These are phyloP conservation scores for Curvularia eragrostidis DNA, from an alignment of 2,329 filamentous ascomycete genomes.

Conservation along the genomic window DNA sequence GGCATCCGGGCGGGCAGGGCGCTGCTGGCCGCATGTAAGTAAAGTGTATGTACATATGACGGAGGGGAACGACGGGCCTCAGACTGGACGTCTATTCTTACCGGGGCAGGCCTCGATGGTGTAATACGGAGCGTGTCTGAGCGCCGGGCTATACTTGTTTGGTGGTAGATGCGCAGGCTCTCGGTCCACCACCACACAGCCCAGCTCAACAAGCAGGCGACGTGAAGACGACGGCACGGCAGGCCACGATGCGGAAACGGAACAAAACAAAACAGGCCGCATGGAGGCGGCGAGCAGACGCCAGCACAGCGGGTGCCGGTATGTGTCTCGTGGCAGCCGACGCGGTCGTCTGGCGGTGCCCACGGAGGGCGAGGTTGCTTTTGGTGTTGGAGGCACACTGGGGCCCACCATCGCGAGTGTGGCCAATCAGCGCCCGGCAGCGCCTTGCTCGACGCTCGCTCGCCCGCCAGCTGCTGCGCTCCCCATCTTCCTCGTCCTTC, in stretches of 20 bases:
- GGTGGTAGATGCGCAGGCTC: slow-evolving; percentile 19
- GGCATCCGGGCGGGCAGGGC: too few relatives aligned
- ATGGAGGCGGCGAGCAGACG: neutral
- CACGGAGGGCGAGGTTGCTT: slow-evolving; percentile 1
- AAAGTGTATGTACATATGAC: neutral
- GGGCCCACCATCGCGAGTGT: slow-evolving; percentile 1
- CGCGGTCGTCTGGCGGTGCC: neutral
- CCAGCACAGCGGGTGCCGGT: neutral
- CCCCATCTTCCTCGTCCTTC: slow-evolving; percentile 27
- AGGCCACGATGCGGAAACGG: neutral
- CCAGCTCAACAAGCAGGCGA: slow-evolving; percentile 19
- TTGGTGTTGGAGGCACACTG: slow-evolving; percentile 12
- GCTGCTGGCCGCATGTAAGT: too few relatives aligned
- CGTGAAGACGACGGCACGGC: neutral
- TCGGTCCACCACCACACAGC: slow-evolving; percentile 13
- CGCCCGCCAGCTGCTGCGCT: slow-evolving; percentile 23
- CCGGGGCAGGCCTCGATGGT: slow-evolving; percentile 18
- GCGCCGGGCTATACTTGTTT: slow-evolving; percentile 15
- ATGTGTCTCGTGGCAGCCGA: neutral
- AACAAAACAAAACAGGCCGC: neutral
- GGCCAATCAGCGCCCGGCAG: slow-evolving; percentile 15
- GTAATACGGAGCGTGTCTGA: slow-evolving; percentile 20
- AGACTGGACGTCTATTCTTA: slow-evolving; percentile 14
- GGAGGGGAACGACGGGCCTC: neutral
- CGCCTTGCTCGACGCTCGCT: slow-evolving; percentile 19